A percentile compares a stretch with the other conserved stretches of the same genome.
Conservation (phyloP, 1,284 basidiomycete genomes). For the Paramarasmius palmivorus region DNA sequence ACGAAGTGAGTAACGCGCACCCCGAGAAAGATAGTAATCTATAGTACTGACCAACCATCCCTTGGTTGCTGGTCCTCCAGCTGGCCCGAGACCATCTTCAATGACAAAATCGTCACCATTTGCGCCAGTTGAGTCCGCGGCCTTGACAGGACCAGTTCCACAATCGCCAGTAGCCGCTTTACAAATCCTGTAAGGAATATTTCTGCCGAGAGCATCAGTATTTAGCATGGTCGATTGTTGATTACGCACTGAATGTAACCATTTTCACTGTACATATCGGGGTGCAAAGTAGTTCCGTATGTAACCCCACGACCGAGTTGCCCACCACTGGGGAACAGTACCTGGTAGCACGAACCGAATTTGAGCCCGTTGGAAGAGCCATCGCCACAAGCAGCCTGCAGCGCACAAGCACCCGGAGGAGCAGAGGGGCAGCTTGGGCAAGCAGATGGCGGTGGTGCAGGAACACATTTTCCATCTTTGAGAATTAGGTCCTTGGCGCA, state of each 20-base stretch:
- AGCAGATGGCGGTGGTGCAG: not conserved
- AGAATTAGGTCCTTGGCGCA: not conserved
- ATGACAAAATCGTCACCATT: not conserved
- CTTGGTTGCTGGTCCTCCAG: not conserved
- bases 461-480: not conserved
- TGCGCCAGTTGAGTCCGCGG: no score
- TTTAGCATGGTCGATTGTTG: not conserved
- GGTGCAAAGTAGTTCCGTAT: not conserved
- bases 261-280: conserved; percentile 2
- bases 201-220: not conserved
- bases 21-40: no score
- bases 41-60: conserved; percentile 4
- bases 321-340: conserved; percentile 2
- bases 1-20: no score
- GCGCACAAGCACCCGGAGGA: conserved; percentile 1
- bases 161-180: conserved; percentile 1
- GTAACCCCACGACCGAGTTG: conserved; percentile 2
- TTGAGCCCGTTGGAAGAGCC: not conserved
- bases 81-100: conserved; percentile 5
- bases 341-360: conserved; percentile 5
- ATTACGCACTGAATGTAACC: conserved; percentile 5
- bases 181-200: conserved; percentile 7
- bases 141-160: conserved; percentile 1
- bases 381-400: conserved; percentile 4
- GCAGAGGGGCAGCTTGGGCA: conserved; percentile 3